Evolutionary conservation across 2,329 filamentous ascomycete genomes (phyloP).

Genomic region (Pyricularia grisea): DNA sequence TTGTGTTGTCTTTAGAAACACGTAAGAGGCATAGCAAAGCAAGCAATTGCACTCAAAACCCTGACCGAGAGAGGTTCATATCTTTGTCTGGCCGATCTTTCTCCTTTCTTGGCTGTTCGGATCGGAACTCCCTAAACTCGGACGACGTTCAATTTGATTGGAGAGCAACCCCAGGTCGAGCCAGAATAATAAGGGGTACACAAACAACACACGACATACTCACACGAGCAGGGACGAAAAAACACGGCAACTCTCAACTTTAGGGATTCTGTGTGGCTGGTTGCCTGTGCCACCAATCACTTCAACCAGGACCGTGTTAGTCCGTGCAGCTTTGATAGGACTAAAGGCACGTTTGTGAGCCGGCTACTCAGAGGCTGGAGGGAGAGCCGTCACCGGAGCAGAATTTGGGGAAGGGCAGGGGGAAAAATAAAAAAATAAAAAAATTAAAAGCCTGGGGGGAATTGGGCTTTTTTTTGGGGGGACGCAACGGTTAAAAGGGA

Average conservation of each 20-base stretch:
- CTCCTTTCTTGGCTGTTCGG: neutral
- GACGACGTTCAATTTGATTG: neutral
- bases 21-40: neutral
- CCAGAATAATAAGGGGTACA: neutral
- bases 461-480: neutral
- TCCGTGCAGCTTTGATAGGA: neutral
- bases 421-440: too few species aligned
- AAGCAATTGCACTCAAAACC: neutral
- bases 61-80: neutral
- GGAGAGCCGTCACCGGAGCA: neutral
- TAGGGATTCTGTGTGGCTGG: neutral
- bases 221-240: neutral
- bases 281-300: neutral
- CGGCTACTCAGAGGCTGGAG: neutral
- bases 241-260: neutral
- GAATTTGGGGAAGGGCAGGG: neutral
- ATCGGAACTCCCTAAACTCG: neutral
- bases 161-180: neutral
- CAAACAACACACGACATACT: neutral
- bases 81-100: neutral
- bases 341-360: neutral
- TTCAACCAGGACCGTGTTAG: neutral
- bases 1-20: neutral
- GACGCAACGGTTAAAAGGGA: neutral
- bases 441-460: neutral